phyloP scores from a whole-genome alignment of 441 rosid genomes.

The Capsella rubella region DNA sequence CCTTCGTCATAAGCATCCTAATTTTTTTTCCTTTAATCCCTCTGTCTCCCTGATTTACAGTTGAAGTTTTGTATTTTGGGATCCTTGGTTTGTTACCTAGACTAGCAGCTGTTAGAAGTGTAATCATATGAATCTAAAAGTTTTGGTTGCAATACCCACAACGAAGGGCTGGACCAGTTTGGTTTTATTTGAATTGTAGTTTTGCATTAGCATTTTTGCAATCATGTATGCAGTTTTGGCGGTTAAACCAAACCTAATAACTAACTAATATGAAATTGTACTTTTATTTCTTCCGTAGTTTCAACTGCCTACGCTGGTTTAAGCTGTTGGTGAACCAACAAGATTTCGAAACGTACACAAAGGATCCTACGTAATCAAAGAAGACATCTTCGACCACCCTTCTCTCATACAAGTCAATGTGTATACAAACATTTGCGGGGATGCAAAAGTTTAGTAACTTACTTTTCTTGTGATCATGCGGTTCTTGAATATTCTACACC shows the following conservation, averaged over 20 bases:
- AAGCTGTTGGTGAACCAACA: background rate
- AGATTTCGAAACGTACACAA: slow-evolving; percentile 1
- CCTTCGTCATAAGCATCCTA: slow-evolving; percentile 15
- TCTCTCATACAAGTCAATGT: background rate
- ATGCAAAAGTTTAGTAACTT: background rate
- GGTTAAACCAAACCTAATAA: background rate
- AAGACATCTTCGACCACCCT: background rate
- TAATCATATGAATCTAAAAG: background rate
- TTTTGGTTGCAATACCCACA: slow-evolving; percentile 9
- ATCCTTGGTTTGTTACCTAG: slow-evolving; percentile 15
- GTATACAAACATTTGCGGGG: background rate
- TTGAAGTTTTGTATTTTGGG: slow-evolving; percentile 10
- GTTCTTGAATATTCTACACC: background rate
- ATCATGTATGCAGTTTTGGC: background rate
- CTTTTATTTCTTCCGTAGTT: background rate
- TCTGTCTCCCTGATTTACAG: background rate
- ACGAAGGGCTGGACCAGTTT: slow-evolving; percentile 6
- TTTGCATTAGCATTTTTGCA: background rate
- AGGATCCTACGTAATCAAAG: background rate
- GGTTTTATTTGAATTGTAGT: background rate
- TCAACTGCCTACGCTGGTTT: background rate
- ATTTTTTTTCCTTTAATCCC: background rate
- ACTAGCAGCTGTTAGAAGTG: slow-evolving; percentile 14
- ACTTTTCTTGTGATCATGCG: background rate
- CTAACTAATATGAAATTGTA: background rate